Conservation (phyloP, 2,329 filamentous ascomycete species). For the Ilyonectria destructans region DNA sequence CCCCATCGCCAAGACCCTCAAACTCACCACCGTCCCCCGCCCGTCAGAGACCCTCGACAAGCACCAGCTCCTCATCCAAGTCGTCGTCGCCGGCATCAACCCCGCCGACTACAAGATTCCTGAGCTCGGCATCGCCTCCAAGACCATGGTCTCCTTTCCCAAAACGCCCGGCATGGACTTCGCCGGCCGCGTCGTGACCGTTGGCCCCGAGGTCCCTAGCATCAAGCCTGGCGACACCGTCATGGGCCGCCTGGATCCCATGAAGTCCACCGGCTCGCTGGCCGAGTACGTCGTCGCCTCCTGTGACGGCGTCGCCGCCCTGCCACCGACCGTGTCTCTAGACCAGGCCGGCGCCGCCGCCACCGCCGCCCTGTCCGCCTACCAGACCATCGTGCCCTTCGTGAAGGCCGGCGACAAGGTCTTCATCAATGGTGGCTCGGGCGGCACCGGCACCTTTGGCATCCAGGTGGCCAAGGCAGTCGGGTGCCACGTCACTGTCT, state of each 20-base stretch:
- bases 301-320: constrained; percentile 52
- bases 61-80: constrained; percentile 60
- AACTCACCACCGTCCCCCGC: constrained; percentile 38
- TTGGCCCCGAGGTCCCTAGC: constrained; percentile 47
- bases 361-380: constrained; percentile 65
- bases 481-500: constrained; percentile 74
- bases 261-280: constrained; percentile 58
- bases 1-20: constrained; percentile 42
- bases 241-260: constrained; percentile 56
- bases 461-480: constrained; percentile 77
- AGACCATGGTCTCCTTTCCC: constrained; percentile 53
- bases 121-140: constrained; percentile 58
- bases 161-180: constrained; percentile 68
- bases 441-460: constrained; percentile 73
- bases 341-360: constrained; percentile 62
- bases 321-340: constrained; percentile 59
- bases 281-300: constrained; percentile 60
- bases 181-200: constrained; percentile 63
- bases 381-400: constrained; percentile 64
- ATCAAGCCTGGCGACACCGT: constrained; percentile 61
- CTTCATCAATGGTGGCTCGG: constrained; percentile 78
- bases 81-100: constrained; percentile 62
- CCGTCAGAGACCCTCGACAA: constrained; percentile 42
- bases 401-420: constrained; percentile 69
- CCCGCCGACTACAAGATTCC: constrained; percentile 67